phyloP scores from a whole-genome alignment of 2,329 filamentous ascomycete genomes.

The Fusarium floridanum region DNA sequence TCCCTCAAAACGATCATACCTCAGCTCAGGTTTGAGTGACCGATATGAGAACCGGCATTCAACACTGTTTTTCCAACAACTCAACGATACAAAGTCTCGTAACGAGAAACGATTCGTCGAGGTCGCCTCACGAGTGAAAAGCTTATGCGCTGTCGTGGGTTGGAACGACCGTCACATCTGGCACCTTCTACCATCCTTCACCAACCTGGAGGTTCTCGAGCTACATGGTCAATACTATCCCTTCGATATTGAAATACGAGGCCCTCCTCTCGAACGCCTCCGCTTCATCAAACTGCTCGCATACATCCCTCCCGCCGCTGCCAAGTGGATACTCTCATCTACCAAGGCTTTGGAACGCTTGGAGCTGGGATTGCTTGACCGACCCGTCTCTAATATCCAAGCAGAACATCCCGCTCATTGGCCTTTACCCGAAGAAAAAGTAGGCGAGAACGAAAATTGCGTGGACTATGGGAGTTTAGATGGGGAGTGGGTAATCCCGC shows the following conservation, averaged over 20 bases:
- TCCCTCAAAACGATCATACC: not conserved
- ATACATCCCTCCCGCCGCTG: conserved; percentile 17
- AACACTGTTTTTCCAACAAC: not conserved
- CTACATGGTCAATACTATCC: not conserved
- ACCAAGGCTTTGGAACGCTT: conserved; percentile 5
- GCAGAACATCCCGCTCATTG: not conserved
- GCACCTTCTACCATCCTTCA: conserved; percentile 27
- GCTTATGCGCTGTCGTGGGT: conserved; percentile 20
- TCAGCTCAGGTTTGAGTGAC: not conserved
- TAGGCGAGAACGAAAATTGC: not conserved
- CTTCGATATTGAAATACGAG: fast-evolving
- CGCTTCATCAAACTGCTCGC: conserved; percentile 26
- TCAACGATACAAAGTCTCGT: not conserved
- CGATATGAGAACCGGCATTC: not conserved
- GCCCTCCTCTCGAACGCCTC: not conserved
- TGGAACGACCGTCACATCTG: conserved; percentile 5
- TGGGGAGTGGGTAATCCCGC: conserved; percentile 4
- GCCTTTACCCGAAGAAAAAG: not conserved
- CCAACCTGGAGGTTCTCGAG: conserved; percentile 25
- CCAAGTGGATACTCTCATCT: conserved; percentile 18
- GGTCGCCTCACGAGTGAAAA: conserved; percentile 11
- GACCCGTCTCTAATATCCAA: not conserved
- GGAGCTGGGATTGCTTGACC: conserved; percentile 32
- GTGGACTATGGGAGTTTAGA: not conserved
- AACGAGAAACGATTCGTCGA: not conserved